Evolutionary conservation across 1,139 yeast genomes (phyloP), one percentile per base, ranked within the genome.

Genomic region (Blastobotrys aristatus): DNA sequence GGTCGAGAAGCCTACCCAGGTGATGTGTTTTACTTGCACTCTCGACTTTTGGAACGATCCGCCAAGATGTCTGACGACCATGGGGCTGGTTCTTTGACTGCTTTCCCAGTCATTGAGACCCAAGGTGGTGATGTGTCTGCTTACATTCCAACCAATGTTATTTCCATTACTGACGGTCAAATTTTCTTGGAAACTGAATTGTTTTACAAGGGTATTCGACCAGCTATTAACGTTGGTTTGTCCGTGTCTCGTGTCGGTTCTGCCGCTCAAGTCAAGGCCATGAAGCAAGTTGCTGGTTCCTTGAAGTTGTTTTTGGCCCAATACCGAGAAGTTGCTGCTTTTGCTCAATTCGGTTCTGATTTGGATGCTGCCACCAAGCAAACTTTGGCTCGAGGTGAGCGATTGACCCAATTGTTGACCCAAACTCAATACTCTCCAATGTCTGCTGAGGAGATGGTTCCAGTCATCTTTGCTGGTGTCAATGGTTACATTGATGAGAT

Each of bases 181-280:
- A 89, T 88, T 72, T 88, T 89, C 94, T 83, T 89, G 82, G 97
- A 89, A 80, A 95, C 97, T 73, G 98, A 92, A 79, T 83, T 92
- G 75, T 92, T 92, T 94, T 89, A 92, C 92, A 92, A 90, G 84
- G 98, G 98, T 89, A 90, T 92, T 75, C 89, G 98, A 83, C 98
- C 98, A 71, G 97, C 98, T 69, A 92, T 92, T 70, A 92, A 92
- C 76, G 97, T 92, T 74, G 98, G 98, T 90, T 84, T 92, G 71
- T 92, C 98, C 68, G 98, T 92, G 68, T 92, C 98, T 67, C 96
- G 98, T 83, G 98, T 92, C 80, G 98, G 98, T 79, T 92, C 98
- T 62, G 98, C 98, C 69, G 98, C 98, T 70, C 98, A 92, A 82
- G 97, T 92, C 68, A 92, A 92, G 84, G 97, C 98, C 76, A 86